Base-by-base conservation (phyloP, 179 eudicot genomes). In the Pouteria campechiana region DNA sequence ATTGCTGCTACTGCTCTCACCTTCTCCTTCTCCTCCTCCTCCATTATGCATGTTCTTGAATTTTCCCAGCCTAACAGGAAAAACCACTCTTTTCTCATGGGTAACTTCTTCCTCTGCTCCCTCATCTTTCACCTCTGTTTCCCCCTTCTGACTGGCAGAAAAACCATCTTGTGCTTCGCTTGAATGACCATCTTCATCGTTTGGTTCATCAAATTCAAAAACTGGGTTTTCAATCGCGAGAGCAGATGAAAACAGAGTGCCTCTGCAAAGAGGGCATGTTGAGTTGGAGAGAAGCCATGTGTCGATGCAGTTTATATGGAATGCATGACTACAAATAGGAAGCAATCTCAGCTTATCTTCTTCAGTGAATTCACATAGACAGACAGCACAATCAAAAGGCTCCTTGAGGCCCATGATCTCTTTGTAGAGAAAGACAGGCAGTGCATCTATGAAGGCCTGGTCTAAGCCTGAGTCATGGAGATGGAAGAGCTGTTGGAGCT, bases 321-420 rank as follows among this genome's bases (percentile, higher is more conserved):
- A 76, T 23, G 83, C 83, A 62, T 76, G 83, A 32, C 83, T 56
- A 44, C 83, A 76, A 34, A 68, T 36, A 2, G 83, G 83, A 3
- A 76, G 65, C 44, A 76, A 28, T 36, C 83, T 64, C 24, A 76
- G 21, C 37, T 65, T 55, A 37, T 76, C 83, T 13, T 64, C 40
- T 42, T 68, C 68, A 5, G 73, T 37, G 22, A 76, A 76, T 30
- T 76, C 78, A 53, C 83, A 61, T 5, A 76, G 46, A 50, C 83
- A 76, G 17, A 76, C 83, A 42, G 78, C 78, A 59, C 83, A 76
- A 46, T 76, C 83, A 46, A 76, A 76, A 7, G 78, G 75, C 60
- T 76, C 83, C 30, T 72, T 68, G 3, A 52, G 23, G n/a, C 83
- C 83, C 60, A 47, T 31, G 4, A 76, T 44, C 15, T 76, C 83